Evolutionary conservation across 495 filamentous ascomycete genomes (phyloP).

Genomic region (Annulohypoxylon moriforme): DNA sequence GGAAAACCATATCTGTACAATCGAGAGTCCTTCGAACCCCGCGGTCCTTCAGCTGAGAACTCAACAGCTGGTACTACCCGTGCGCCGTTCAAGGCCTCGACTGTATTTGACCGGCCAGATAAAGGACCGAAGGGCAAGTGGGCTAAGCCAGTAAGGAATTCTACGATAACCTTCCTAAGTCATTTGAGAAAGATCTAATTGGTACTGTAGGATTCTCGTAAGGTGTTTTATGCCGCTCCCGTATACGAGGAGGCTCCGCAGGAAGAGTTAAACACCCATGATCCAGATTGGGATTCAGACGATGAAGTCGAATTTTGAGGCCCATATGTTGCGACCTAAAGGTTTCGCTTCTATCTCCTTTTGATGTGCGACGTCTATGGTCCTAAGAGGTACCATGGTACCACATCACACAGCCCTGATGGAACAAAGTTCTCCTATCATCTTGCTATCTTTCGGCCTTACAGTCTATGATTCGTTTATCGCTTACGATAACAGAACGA

Average conservation of each 20-base stretch:
- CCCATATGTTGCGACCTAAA: neutral
- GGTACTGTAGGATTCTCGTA: constrained; percentile 22
- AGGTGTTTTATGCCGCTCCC: constrained; percentile 16
- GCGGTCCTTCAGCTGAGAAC: neutral
- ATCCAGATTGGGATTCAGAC: neutral
- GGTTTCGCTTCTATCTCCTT: neutral
- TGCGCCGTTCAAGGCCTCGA: neutral
- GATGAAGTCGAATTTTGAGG: neutral
- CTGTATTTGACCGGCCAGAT: neutral
- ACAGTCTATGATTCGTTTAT: neutral
- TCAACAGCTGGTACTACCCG: neutral
- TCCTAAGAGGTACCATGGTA: neutral
- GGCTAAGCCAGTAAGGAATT: constrained; percentile 25
- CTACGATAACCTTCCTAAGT: neutral
- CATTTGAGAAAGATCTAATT: constrained; percentile 6
- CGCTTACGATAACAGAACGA: neutral
- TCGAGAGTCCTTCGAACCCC: neutral
- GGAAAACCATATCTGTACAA: neutral
- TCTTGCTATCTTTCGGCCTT: neutral
- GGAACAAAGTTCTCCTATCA: neutral
- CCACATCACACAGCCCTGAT: neutral
- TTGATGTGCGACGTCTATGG: neutral
- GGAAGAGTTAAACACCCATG: neutral
- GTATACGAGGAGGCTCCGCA: neutral
- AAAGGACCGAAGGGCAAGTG: neutral